Conservation (phyloP, 164 flowering plant species). For the Tinospora cordifolia region DNA sequence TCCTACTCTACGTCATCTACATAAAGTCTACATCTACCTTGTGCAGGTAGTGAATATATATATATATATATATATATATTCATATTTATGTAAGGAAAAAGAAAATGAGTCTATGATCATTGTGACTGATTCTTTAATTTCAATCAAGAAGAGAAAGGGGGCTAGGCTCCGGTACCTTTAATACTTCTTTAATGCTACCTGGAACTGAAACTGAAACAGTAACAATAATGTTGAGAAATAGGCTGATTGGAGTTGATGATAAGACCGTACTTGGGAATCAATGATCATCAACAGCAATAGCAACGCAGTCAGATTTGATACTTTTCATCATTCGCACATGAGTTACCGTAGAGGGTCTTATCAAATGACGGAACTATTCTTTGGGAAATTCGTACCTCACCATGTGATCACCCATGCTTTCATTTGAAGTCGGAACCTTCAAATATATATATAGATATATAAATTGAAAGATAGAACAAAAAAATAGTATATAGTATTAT, state of each 20-base stretch:
- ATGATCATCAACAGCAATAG: too few species aligned
- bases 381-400: background rate
- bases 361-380: background rate
- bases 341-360: background rate
- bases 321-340: background rate
- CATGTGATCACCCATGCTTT: conserved; percentile 4
- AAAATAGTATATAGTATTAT: too few species aligned
- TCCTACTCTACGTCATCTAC: background rate
- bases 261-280: background rate
- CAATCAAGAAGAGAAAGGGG: background rate
- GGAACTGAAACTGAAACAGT: background rate
- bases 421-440: background rate
- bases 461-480: too few species aligned
- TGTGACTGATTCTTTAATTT: background rate
- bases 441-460: background rate
- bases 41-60: too few species aligned
- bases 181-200: background rate
- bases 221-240: too few species aligned
- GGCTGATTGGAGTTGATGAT: background rate
- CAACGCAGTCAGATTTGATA: background rate
- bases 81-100: background rate
- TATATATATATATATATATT: too few species aligned
- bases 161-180: too few species aligned
- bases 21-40: background rate
- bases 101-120: background rate